Percentiles rank a stretch among this genome's conserved stretches.
These are phyloP conservation scores for Athelia sp. DNA, from an alignment of 1,284 basidiomycete genomes.

Conservation along the genomic window DNA sequence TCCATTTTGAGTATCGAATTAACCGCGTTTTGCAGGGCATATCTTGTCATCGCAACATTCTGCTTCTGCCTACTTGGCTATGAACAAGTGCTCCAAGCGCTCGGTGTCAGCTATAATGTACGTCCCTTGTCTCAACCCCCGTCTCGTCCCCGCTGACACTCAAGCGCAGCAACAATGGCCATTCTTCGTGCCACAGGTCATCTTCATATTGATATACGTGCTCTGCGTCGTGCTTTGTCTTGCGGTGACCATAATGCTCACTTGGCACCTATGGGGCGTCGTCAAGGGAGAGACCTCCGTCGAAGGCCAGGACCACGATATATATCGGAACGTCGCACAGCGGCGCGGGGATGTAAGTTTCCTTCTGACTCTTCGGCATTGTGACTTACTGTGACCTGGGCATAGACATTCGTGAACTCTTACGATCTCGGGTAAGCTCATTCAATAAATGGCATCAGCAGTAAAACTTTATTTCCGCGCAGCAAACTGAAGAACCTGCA, in stretches of 20 bases:
- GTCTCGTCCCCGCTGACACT: conserved; percentile 4
- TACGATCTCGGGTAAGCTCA: conserved; percentile 78
- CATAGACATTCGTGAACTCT: conserved; percentile 82
- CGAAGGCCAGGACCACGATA: conserved; percentile 84
- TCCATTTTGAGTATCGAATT: neutral
- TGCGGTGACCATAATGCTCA: conserved; percentile 76
- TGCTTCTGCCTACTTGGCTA: conserved; percentile 59
- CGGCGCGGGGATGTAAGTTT: conserved; percentile 61
- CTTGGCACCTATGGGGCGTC: conserved; percentile 79
- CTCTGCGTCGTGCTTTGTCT: conserved; percentile 71
- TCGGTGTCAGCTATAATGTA: conserved; percentile 43
- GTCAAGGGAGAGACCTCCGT: conserved; percentile 85
- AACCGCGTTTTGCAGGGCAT: conserved; percentile 57
- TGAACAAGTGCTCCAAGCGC: conserved; percentile 45
- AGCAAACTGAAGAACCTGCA: conserved; percentile 67
- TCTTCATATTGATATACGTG: conserved; percentile 76
- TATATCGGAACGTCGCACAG: conserved; percentile 71
- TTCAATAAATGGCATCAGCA: neutral
- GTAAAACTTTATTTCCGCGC: neutral
- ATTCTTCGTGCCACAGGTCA: conserved; percentile 59
- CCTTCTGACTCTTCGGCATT: neutral
- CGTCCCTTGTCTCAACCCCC: conserved; percentile 5
- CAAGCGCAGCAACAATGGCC: conserved; percentile 48
- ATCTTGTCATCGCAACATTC: conserved; percentile 61
- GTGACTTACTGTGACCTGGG: too few relatives aligned